phyloP scores from a whole-genome alignment of 805 yeast genomes.

The Pichia insulana region DNA sequence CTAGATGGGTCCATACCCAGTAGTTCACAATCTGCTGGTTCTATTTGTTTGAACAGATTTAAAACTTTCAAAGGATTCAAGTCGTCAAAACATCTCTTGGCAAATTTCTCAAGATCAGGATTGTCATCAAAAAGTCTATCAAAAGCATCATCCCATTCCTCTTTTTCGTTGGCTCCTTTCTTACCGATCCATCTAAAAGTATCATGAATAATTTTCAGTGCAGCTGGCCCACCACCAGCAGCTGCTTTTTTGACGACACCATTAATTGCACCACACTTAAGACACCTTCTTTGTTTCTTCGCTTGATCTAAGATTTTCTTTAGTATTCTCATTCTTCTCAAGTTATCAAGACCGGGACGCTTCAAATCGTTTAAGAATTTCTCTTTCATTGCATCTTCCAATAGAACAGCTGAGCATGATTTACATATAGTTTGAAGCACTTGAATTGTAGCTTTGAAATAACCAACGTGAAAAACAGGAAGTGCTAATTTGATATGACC shows the following conservation, averaged over 20 bases:
- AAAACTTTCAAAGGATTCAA: constrained; percentile 86
- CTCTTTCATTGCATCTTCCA: constrained; percentile 66
- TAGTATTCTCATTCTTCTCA: constrained; percentile 83
- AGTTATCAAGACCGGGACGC: constrained; percentile 80
- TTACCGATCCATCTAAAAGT: constrained; percentile 94
- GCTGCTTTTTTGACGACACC: constrained; percentile 98
- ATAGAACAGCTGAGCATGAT: constrained; percentile 67
- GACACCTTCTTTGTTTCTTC: constrained; percentile 88
- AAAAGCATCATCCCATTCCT: constrained; percentile 81
- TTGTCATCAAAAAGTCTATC: constrained; percentile 61
- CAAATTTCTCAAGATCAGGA: constrained; percentile 84
- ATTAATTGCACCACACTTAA: constrained; percentile 77
- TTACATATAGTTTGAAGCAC: constrained; percentile 89
- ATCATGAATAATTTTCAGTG: constrained; percentile 91
- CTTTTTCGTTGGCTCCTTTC: constrained; percentile 75
- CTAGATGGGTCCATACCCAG: constrained; percentile 81
- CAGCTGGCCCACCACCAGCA: constrained; percentile 84
- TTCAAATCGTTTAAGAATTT: constrained; percentile 70
- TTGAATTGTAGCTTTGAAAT: constrained; percentile 82
- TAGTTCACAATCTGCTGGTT: constrained; percentile 84
- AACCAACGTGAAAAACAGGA: constrained; percentile 97
- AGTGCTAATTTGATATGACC: constrained; percentile 89
- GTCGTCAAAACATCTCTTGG: constrained; percentile 85
- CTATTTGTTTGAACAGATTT: constrained; percentile 76
- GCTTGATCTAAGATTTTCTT: constrained; percentile 85